Conservation (phyloP, 2,329 filamentous ascomycete species). For the Thielaviopsis cerberus region DNA sequence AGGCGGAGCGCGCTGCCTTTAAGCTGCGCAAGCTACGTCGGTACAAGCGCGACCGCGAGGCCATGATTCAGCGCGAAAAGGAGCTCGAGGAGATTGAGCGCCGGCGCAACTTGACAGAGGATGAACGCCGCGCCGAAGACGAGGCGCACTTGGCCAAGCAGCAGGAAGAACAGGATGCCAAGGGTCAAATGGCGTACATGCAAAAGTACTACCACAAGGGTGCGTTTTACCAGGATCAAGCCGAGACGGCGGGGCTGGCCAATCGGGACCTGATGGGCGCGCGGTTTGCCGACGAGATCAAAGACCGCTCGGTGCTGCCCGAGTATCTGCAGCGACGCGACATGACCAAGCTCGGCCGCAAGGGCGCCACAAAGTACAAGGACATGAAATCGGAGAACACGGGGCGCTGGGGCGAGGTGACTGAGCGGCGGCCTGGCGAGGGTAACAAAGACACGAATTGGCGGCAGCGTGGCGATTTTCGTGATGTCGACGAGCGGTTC, state of each 20-base stretch:
- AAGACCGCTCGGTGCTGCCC: constrained; percentile 65
- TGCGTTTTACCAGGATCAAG: constrained; percentile 79
- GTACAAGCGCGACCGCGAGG: constrained; percentile 68
- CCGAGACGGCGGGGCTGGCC: constrained; percentile 54
- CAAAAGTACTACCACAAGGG: constrained; percentile 95
- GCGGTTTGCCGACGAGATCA: constrained; percentile 63
- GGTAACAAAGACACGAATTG: constrained; percentile 13
- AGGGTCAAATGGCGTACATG: constrained; percentile 75
- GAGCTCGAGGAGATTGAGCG: constrained; percentile 82
- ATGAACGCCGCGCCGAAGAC: constrained; percentile 76
- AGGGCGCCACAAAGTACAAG: constrained; percentile 75
- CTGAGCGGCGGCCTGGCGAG: constrained; percentile 26
- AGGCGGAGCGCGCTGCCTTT: constrained; percentile 81
- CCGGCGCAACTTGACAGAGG: constrained; percentile 64
- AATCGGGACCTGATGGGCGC: constrained; percentile 74
- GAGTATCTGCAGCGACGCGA: constrained; percentile 85
- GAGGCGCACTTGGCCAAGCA: constrained; percentile 58
- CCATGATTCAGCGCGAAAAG: constrained; percentile 65
- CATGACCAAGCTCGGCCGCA: constrained; percentile 82
- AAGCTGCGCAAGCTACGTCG: constrained; percentile 79
- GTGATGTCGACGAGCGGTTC: constrained; percentile 44
- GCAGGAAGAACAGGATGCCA: constrained; percentile 56
- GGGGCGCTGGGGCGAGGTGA: constrained; percentile 58
- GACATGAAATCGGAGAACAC: constrained; percentile 85
- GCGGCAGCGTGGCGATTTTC: constrained; percentile 16